Base-by-base conservation (phyloP, 352 stramenopile species). In the Phytophthora rubi region DNA sequence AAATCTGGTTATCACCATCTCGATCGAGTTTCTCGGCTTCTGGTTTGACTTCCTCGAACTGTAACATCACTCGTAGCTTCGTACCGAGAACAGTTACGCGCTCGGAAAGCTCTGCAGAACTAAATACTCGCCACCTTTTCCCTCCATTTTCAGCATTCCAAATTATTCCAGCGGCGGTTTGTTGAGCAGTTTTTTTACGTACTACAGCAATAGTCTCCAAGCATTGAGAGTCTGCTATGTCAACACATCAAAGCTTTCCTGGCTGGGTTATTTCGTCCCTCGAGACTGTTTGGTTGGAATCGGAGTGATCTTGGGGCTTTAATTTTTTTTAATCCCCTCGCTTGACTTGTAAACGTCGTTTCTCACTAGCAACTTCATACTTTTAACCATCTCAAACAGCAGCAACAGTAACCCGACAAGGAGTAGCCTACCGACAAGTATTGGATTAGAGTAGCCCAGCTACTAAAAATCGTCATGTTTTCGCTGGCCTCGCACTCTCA, bases 361-460 rank as follows among this genome's bases (percentile, higher is more conserved):
- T 62, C 39, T 62, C 26, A 21, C 35, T 5, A 53, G n/a, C n/a
- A 32, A 60, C 5, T 33, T 55, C 12, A 6, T 63, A 1, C 5
- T 55, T 15, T 69, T 59, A 8, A 69, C 6, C 21, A 69, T 59
- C 26, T 61, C 54, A 15, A 61, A 61, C 21, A 60, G 23, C 7
- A 61, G 4, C n/a, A 61, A 8, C 54, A 52, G 23, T 13, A 61
- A 4, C 35, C 54, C 5, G 54, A 61, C n/a, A 61, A 33, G 10
- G 51, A 51, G 54, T 61, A 61, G 21, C 54, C 54, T 9, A 61
- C 5, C 21, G 54, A 61, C 6, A 21, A 6, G 54, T 61, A 61
- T 26, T 61, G 54, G 21, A 61, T 6, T n/a, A n/a, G n/a, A n/a
- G n/a, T n/a, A n/a, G n/a, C n/a, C n/a, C n/a, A n/a, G n/a, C n/a